Evolutionary conservation across 495 filamentous ascomycete species (phyloP), one percentile per base, ranked within the genome.

Genomic region (Trichoderma parareesei): DNA sequence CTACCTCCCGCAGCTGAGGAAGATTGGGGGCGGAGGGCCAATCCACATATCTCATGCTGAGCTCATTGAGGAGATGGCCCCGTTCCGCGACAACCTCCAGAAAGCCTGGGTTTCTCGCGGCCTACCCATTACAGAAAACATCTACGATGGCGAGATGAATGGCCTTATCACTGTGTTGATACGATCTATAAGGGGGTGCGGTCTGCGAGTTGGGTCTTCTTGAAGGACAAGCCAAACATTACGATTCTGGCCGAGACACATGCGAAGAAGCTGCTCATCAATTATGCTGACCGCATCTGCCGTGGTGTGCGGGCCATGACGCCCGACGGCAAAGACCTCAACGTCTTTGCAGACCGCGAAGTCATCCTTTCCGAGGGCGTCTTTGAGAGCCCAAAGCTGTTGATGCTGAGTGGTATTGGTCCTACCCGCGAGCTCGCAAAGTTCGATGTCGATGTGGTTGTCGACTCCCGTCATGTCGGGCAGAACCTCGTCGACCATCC

Each of bases 371-470:
- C 79, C 5, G 76, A 76, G 35, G 86, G 86, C 9, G 79, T 84
- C 1, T 76, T 85, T 59, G 82, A 88, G 67, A 77, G 77, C 5
- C 85, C 86, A 0, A 82, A 85, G 65, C 74, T 88, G 57, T 78
- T 88, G 7, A 82, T 86, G 79, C 79, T 86, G 20, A 86, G 82
- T 18, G 86, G 85, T 13, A 83, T 89, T 61, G 85, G 85, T 5
- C 82, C 84, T 4, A 69, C 75, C 11, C 67, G 69, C 0, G 75
- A 84, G 8, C 79, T 88, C 0, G 61, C 72, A 35, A 69, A 79
- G 49, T 80, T 81, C 71, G 66, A 76, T 49, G 85, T 88, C 64
- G 73, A 77, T 1, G 69, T 81, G 0, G 62, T 83, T 20, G 74
- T 81, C 2, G 73, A 84, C 49, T 73, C 85, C 0, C 74, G 82